Base-by-base conservation (phyloP, 1,139 yeast species). In the Saccharomyces hybrid region DNA sequence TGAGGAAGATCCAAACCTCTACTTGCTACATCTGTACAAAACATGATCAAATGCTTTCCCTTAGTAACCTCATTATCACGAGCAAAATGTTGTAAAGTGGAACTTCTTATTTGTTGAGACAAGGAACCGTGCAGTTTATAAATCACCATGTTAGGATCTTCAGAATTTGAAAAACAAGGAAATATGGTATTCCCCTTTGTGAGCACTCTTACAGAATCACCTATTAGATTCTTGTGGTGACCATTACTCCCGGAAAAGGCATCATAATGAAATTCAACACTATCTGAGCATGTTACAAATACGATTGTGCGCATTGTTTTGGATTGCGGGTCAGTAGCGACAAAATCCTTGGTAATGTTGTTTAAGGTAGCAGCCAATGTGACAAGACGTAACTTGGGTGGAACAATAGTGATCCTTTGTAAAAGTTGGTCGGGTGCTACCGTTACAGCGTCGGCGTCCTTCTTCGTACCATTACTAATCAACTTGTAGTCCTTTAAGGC, bases 251-350 rank as follows among this genome's bases (percentile, higher is more conserved):
- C 57, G 2, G 95, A 78, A 62, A 91, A 83, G 0, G 83, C 85
- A 51, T 82, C 80, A 69, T 83, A 89, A 71, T 93, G 97, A 73
- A 87, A 93, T 62, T 93, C 90, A 23, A 95, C 98, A n/a, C 97
- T 87, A 67, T 93, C 98, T 0, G 98, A 84, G 72, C 99, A 93
- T 7, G 97, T 87, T 60, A 90, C 80, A 70, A 93, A 93, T 0
- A 95, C 91, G 68, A 93, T 85, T 1, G 93, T 82, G 63, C 89
- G 80, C 1, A 71, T 67, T 3, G 72, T 65, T 11, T 63, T 68
- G 14, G 64, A 60, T 11, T 46, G 52, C n/a, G 38, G 38, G n/a
- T 54, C 46, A 19, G 48, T 44, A 38, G 59, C 59, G 11, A 16
- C 13, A 5, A 38, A 38, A 1, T 62, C 60, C n/a, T 62, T 63